These are phyloP conservation scores for Manihot esculenta DNA, from an alignment of 441 rosid species.

Conservation along the genomic window DNA sequence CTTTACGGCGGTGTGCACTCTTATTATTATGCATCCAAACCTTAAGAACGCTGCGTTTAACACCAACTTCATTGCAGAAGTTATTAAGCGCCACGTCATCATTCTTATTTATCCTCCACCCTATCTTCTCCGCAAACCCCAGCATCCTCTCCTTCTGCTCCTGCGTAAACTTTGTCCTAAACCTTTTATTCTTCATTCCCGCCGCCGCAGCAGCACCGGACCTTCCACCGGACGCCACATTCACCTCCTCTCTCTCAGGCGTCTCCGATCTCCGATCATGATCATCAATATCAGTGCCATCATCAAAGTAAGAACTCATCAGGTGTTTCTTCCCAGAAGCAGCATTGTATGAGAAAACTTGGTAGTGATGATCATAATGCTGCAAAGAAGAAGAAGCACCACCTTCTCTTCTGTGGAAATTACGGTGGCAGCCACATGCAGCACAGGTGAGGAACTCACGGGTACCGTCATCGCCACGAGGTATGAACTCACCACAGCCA, in stretches of 20 bases:
- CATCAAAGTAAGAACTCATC: not conserved
- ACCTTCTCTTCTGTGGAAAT: slow-evolving; percentile 80
- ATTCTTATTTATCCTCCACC: slow-evolving; percentile 81
- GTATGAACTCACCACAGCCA: slow-evolving; percentile 92
- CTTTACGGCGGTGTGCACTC: slow-evolving; percentile 41
- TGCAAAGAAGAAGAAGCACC: slow-evolving; percentile 1
- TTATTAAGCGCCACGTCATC: slow-evolving; percentile 70
- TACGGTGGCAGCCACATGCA: slow-evolving; percentile 91
- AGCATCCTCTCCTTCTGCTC: slow-evolving; percentile 89
- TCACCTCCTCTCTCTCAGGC: slow-evolving; percentile 29
- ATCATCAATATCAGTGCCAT: not conserved
- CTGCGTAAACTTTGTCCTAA: slow-evolving; percentile 70
- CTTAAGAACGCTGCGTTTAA: slow-evolving; percentile 76
- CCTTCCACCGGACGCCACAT: not conserved
- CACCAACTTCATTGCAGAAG: slow-evolving; percentile 76
- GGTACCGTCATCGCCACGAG: slow-evolving; percentile 61
- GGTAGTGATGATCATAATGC: not conserved
- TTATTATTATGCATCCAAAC: slow-evolving; percentile 99
- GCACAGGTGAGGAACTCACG: slow-evolving; percentile 72
- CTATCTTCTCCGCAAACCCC: slow-evolving; percentile 72
- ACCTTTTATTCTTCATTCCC: slow-evolving; percentile 57
- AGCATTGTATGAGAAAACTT: slow-evolving; percentile 5
- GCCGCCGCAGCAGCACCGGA: slow-evolving; percentile 12
- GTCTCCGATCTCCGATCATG: slow-evolving; percentile 27
- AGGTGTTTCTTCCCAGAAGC: not conserved